Evolutionary conservation across 495 filamentous ascomycete genomes (phyloP).

Genomic region (Trichoderma erinaceum): DNA sequence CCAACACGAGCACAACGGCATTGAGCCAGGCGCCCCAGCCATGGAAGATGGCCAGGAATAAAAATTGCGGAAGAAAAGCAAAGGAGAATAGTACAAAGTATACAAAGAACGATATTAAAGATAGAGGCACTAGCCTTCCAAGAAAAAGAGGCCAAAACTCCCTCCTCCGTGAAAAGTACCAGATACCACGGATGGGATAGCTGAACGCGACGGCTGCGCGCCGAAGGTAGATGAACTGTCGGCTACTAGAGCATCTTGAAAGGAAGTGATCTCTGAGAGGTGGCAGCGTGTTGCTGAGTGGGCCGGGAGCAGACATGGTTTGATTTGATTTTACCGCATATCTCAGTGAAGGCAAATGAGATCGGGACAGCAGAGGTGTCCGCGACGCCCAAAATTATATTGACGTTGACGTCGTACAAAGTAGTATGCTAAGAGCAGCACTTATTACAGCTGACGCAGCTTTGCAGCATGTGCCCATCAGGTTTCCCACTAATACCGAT

Average conservation of each 20-base stretch:
- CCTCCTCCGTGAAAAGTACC: slow-evolving; percentile 66
- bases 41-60: slow-evolving; percentile 74
- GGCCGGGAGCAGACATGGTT: not conserved
- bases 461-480: no score
- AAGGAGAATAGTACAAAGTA: slow-evolving; percentile 74
- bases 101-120: slow-evolving; percentile 65
- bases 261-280: not conserved
- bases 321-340: not conserved
- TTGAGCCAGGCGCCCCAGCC: slow-evolving; percentile 68
- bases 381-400: not conserved
- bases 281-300: not conserved
- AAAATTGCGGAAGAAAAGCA: slow-evolving; percentile 81
- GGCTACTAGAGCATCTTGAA: not conserved
- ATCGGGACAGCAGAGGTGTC: not conserved
- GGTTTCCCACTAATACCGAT: no score
- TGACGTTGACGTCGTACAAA: no score
- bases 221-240: slow-evolving; percentile 21
- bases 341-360: not conserved
- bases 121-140: slow-evolving; percentile 60
- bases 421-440: no score
- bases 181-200: slow-evolving; percentile 55
- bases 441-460: no score
- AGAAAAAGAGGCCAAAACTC: slow-evolving; percentile 62
- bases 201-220: slow-evolving; percentile 30
- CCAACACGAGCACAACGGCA: slow-evolving; percentile 70